A percentile compares a stretch with the other conserved stretches of the same genome.
Conservation (phyloP, 768 basidiomycete genomes). For the Pleurotus sapidus region DNA sequence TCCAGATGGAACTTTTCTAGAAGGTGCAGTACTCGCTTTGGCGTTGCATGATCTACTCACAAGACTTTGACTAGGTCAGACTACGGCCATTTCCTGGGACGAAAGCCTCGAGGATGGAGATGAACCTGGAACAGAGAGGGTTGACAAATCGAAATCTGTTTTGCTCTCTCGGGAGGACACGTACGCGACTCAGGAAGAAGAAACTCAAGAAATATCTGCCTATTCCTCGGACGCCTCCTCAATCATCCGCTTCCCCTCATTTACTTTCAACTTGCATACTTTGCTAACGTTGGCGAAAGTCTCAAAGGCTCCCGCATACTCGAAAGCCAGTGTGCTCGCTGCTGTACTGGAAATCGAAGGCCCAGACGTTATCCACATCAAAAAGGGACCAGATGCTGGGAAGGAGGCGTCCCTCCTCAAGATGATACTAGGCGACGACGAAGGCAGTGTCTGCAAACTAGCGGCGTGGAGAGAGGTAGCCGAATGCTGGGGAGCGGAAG, state of each 20-base stretch:
- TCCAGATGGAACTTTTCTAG: constrained; percentile 14
- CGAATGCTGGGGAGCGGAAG: constrained; percentile 59
- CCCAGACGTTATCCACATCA: constrained; percentile 64
- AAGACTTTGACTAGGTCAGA: not conserved
- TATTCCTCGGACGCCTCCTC: constrained; percentile 67
- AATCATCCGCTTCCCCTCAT: constrained; percentile 69
- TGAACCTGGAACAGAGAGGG: not conserved
- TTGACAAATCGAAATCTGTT: constrained; percentile 17
- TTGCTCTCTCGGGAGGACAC: constrained; percentile 20
- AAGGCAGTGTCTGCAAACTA: constrained; percentile 63
- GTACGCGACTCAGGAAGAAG: constrained; percentile 9
- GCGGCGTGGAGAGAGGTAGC: constrained; percentile 80
- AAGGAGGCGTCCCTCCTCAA: constrained; percentile 66
- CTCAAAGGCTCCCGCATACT: constrained; percentile 28
- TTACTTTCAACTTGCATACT: constrained; percentile 67
- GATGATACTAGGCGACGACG: constrained; percentile 73
- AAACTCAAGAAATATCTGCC: constrained; percentile 48
- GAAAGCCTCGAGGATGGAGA: constrained; percentile 13
- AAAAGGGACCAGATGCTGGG: constrained; percentile 69
- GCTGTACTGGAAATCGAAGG: constrained; percentile 77
- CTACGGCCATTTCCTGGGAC: constrained; percentile 8
- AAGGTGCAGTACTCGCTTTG: not conserved
- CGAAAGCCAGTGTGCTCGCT: constrained; percentile 57
- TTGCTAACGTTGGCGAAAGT: constrained; percentile 50
- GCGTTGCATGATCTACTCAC: too few relatives aligned